Conservation (phyloP, 2,329 filamentous ascomycete genomes). For the Alternaria solani region DNA sequence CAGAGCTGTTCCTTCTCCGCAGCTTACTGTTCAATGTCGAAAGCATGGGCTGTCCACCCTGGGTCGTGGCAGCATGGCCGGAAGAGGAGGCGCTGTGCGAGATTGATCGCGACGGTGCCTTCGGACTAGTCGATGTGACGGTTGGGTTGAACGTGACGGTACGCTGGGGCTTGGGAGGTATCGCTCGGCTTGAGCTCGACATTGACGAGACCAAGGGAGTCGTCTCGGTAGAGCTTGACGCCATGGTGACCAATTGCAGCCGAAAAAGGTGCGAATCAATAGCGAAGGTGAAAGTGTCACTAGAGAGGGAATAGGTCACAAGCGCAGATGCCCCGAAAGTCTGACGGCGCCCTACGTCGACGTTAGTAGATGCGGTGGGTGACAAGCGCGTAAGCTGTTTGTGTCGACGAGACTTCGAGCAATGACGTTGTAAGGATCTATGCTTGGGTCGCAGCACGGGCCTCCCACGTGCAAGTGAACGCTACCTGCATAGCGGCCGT, state of each 20-base stretch:
- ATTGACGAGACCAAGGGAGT: constrained; percentile 50
- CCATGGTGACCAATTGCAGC: constrained; percentile 32
- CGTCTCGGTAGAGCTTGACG: constrained; percentile 48
- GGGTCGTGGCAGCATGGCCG: constrained; percentile 43
- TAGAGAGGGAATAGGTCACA: constrained; percentile 8
- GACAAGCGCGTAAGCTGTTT: constrained; percentile 18
- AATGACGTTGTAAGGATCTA: constrained; percentile 24
- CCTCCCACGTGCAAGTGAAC: constrained; percentile 19
- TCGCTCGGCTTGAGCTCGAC: constrained; percentile 34
- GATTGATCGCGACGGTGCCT: constrained; percentile 45
- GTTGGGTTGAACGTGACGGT: constrained; percentile 80
- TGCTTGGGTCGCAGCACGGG: constrained; percentile 13
- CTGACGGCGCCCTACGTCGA: constrained; percentile 23
- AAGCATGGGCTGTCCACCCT: constrained; percentile 60
- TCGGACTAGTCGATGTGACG: constrained; percentile 57
- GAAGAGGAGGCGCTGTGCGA: constrained; percentile 40
- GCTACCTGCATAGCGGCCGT: constrained; percentile 12
- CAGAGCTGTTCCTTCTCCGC: constrained; percentile 83
- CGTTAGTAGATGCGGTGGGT: constrained; percentile 17
- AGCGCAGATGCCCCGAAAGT: constrained; percentile 7
- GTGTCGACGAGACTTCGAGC: constrained; percentile 24
- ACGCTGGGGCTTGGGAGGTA: constrained; percentile 57
- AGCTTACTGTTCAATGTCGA: constrained; percentile 87
- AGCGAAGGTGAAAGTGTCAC: background rate
- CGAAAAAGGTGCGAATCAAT: background rate